A percentile compares a stretch with the other conserved stretches of the same genome.
These are phyloP conservation scores for Coffea eugenioides DNA, from an alignment of 257 asterid genomes.

Conservation along the genomic window DNA sequence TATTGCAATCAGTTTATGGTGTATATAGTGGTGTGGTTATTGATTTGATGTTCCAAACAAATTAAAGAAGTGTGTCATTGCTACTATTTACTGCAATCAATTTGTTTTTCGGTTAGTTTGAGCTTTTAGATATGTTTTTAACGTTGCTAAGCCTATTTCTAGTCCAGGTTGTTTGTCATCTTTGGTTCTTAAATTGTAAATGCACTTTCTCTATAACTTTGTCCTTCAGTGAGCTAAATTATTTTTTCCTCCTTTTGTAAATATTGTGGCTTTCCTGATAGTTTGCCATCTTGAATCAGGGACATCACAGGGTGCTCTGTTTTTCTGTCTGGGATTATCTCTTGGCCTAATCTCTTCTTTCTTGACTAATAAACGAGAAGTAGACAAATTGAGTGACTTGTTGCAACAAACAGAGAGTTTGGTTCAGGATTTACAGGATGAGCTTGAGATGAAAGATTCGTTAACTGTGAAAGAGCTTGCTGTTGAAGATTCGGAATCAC, in stretches of 20 bases:
- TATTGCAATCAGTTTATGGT: not conserved
- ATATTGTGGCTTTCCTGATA: conserved; percentile 1
- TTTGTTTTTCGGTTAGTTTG: not conserved
- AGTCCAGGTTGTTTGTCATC: not conserved
- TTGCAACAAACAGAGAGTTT: conserved; percentile 68
- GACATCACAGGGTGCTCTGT: conserved; percentile 38
- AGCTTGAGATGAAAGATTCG: conserved; percentile 88
- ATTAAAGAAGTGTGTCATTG: not conserved
- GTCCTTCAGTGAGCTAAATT: not conserved
- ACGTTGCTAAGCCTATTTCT: not conserved
- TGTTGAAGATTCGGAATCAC: conserved; percentile 54
- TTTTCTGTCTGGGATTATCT: conserved; percentile 67
- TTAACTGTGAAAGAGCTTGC: conserved; percentile 80
- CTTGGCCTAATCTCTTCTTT: conserved; percentile 62
- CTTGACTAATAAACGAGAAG: conserved; percentile 53
- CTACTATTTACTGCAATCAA: not conserved
- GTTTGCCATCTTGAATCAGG: conserved; percentile 52
- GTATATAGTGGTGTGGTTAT: not conserved
- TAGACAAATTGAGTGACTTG: conserved; percentile 49
- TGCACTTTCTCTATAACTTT: not conserved
- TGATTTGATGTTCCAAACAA: not conserved
- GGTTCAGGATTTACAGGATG: conserved; percentile 92
- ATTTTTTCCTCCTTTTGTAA: not conserved
- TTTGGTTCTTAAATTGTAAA: not conserved
- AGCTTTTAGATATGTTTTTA: not conserved